A percentile compares a stretch with the other conserved stretches of the same genome.
Conservation (phyloP, 257 asterid genomes). For the Scutellaria barbata region DNA sequence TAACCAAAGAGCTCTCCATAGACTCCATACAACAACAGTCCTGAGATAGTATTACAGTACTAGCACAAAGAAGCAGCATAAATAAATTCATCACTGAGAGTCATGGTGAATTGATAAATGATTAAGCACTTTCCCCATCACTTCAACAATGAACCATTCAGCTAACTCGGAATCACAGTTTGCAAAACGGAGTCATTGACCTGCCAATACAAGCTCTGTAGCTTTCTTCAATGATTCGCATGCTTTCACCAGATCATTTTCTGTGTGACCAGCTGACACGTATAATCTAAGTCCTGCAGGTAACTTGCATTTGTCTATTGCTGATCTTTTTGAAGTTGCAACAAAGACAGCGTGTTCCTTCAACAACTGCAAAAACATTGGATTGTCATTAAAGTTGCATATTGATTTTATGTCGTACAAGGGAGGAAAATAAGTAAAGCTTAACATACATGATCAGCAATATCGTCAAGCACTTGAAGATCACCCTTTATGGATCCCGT, state of each 20-base stretch:
- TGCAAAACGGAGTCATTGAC: no score
- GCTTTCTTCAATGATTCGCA: conserved; percentile 59
- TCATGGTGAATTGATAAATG: no score
- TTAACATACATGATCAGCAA: conserved; percentile 58
- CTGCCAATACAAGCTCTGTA: no score
- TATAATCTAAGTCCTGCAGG: conserved; percentile 77
- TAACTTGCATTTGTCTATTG: conserved; percentile 78
- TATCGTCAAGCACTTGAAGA: conserved; percentile 71
- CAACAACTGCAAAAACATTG: conserved; percentile 58
- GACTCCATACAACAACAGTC: conserved; percentile 17
- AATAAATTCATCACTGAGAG: no score
- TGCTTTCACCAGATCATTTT: conserved; percentile 68
- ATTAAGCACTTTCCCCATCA: no score
- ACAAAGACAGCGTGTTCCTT: conserved; percentile 71
- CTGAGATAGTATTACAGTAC: no score
- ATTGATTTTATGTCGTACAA: neutral
- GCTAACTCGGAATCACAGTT: no score
- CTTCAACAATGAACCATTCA: no score
- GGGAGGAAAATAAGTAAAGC: neutral
- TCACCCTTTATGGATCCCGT: conserved; percentile 72
- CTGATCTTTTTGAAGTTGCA: conserved; percentile 72
- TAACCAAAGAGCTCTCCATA: conserved; percentile 14
- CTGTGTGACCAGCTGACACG: conserved; percentile 82
- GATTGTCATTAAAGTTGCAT: neutral
- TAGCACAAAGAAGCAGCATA: no score